Conservation (phyloP, 129 eudicot species). For the Escallonia herrerae region DNA sequence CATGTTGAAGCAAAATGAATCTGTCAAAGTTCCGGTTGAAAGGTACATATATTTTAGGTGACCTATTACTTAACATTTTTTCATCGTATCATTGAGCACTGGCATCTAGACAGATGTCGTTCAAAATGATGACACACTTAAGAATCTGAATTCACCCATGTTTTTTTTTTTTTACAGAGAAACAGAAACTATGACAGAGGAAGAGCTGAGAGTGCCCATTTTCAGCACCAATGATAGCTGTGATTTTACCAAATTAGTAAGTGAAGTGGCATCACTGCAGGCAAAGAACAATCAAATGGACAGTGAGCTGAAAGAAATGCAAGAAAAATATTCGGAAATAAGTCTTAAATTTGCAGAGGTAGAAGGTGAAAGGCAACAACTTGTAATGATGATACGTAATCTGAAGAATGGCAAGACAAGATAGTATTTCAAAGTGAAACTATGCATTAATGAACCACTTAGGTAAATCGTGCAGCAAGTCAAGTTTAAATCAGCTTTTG, state of each 20-base stretch:
- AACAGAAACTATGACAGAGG: slow-evolving; percentile 22
- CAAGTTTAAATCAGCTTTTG: too few relatives aligned
- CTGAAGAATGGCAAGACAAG: too few relatives aligned
- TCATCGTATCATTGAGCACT: neutral
- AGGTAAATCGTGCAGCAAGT: too few relatives aligned
- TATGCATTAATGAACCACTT: too few relatives aligned
- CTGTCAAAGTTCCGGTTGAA: slow-evolving; percentile 17
- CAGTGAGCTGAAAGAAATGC: slow-evolving; percentile 81
- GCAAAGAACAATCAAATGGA: slow-evolving; percentile 74
- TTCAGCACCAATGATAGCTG: slow-evolving; percentile 20
- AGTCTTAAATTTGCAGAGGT: slow-evolving; percentile 95
- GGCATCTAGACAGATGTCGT: neutral
- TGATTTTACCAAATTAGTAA: slow-evolving; percentile 27
- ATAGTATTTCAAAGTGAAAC: too few relatives aligned
- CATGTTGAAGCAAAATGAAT: slow-evolving; percentile 23
- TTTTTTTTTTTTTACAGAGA: slow-evolving; percentile 29
- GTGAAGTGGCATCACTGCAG: slow-evolving; percentile 52
- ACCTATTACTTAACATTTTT: neutral
- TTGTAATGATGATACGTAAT: too few relatives aligned
- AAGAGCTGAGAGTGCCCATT: slow-evolving; percentile 17
- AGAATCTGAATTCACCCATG: neutral
- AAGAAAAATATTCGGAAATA: slow-evolving; percentile 81
- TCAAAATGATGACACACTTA: slow-evolving; percentile 14
- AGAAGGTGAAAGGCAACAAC: slow-evolving; percentile 61
- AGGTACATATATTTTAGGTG: slow-evolving; percentile 21